phyloP scores from a whole-genome alignment of 176 grass and related monocot genomes.

The Oropetium thomaeum region DNA sequence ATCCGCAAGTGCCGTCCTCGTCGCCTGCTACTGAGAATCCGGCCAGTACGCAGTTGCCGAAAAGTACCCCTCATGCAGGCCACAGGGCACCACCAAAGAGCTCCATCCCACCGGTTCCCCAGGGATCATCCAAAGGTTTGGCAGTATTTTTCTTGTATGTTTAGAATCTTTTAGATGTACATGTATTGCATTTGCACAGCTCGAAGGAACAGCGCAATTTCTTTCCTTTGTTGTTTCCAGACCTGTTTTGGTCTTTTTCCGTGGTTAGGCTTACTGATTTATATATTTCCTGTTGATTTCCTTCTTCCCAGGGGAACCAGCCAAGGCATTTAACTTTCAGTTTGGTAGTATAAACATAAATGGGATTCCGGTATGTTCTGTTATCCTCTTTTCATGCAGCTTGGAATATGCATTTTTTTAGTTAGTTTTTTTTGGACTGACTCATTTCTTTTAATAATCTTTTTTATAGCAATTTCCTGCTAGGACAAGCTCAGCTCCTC shows the following conservation, averaged over 20 bases:
- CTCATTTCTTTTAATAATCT: neutral
- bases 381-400: slow-evolving; percentile 14
- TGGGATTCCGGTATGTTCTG: slow-evolving; percentile 59
- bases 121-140: slow-evolving; percentile 36
- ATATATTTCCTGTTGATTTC: neutral
- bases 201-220: neutral
- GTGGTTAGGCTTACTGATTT: slow-evolving; percentile 3
- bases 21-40: slow-evolving; percentile 31
- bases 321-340: slow-evolving; percentile 62
- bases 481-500: slow-evolving; percentile 93
- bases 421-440: neutral
- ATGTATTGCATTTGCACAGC: neutral
- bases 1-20: neutral
- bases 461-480: slow-evolving; percentile 74
- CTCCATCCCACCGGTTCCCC: slow-evolving; percentile 40
- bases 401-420: slow-evolving; percentile 3
- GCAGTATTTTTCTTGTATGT: neutral
- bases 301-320: slow-evolving; percentile 58
- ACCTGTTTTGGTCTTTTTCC: neutral
- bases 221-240: neutral
- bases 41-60: slow-evolving; percentile 37
- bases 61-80: slow-evolving; percentile 45
- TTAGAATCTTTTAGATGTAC: neutral
- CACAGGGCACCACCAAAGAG: slow-evolving; percentile 45
- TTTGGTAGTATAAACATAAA: slow-evolving; percentile 91